Conservation (phyloP, 2,329 filamentous ascomycete species). For the Aspergillus pseudonomiae region DNA sequence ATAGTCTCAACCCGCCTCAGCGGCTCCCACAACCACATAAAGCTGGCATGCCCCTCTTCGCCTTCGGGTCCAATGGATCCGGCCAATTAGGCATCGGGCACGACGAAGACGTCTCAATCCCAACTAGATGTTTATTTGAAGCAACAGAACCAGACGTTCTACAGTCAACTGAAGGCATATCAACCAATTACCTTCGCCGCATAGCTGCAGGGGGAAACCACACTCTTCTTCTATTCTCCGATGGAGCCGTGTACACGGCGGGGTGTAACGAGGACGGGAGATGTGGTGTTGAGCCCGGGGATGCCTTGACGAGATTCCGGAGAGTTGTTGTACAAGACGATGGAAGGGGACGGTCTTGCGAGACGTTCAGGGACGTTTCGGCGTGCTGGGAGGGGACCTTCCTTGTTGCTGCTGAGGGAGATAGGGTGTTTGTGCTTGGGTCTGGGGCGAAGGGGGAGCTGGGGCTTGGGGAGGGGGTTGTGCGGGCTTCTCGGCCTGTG, state of each 20-base stretch:
- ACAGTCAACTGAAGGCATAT: constrained; percentile 34
- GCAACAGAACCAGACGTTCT: constrained; percentile 24
- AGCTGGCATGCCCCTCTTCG: constrained; percentile 55
- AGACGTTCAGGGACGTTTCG: constrained; percentile 55
- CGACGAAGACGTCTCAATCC: constrained; percentile 69
- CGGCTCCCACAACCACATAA: too few relatives aligned
- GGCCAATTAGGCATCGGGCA: constrained; percentile 75
- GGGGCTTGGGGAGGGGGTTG: constrained; percentile 56
- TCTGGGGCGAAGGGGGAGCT: constrained; percentile 72
- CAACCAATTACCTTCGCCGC: constrained; percentile 30
- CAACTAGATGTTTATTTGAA: constrained; percentile 64
- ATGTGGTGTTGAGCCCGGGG: constrained; percentile 34
- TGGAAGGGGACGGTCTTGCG: constrained; percentile 13
- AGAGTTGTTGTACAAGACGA: constrained; percentile 28
- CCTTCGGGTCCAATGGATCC: constrained; percentile 76
- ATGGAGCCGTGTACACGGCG: constrained; percentile 64
- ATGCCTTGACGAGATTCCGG: constrained; percentile 27
- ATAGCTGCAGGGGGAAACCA: constrained; percentile 80
- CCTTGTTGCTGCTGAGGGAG: constrained; percentile 49
- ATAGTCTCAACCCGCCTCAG: neutral
- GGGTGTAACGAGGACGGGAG: constrained; percentile 61
- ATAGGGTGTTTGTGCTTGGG: constrained; percentile 65
- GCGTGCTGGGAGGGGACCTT: constrained; percentile 80
- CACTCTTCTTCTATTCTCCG: constrained; percentile 69
- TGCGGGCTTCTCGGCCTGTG: constrained; percentile 42